Evolutionary conservation across 306 rosid genomes (phyloP).

Genomic region (Quercus bicolor): DNA sequence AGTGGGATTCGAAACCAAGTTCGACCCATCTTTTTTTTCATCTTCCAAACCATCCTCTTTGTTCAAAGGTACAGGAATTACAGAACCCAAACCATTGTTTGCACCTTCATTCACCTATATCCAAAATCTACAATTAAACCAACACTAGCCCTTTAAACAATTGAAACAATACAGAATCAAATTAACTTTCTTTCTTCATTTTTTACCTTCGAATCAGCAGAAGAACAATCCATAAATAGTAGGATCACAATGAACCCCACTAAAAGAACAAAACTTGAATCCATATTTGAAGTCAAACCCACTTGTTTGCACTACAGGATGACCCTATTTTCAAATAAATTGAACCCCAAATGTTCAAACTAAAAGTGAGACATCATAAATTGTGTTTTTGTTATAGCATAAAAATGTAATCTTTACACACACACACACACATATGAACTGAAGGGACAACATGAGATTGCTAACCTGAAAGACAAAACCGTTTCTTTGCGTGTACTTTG

Average conservation of each 20-base stretch:
- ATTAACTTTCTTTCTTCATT: background rate
- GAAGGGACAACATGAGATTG: conserved; percentile 1
- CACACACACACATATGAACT: background rate
- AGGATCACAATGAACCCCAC: conserved; percentile 30
- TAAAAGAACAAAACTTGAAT: conserved; percentile 27
- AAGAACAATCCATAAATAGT: conserved; percentile 21
- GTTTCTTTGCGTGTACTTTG: conserved; percentile 1
- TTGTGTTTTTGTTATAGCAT: background rate
- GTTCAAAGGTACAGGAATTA: background rate
- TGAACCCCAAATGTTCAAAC: conserved; percentile 5
- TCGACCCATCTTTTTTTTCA: background rate
- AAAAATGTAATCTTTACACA: too few species aligned
- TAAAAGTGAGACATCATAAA: background rate
- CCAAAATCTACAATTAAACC: conserved; percentile 7
- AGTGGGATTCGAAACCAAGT: conserved; percentile 3
- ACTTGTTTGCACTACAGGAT: conserved; percentile 16
- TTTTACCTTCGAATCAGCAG: conserved; percentile 37
- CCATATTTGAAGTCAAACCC: conserved; percentile 34
- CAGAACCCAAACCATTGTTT: conserved; percentile 6
- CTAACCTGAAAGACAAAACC: conserved; percentile 14
- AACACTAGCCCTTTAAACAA: background rate
- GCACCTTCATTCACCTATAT: conserved; percentile 31
- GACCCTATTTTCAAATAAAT: conserved; percentile 2
- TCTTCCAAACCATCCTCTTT: conserved; percentile 4
- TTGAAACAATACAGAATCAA: background rate